A percentile compares a stretch with the other conserved stretches of the same genome.
phyloP scores from a whole-genome alignment of 352 stramenopile genomes.

The Aphanomyces astaci region DNA sequence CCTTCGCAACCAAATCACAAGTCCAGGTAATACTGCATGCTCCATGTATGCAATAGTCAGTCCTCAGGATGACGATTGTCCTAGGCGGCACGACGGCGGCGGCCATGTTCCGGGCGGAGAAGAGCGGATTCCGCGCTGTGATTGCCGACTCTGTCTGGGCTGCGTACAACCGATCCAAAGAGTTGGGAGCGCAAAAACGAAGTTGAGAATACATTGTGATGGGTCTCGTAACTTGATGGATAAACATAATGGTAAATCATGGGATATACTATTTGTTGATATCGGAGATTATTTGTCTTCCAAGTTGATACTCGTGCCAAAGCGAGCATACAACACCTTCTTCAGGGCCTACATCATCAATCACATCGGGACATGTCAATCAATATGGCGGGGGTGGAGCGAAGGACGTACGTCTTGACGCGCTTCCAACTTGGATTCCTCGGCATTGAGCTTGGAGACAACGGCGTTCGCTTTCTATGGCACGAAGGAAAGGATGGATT shows the following conservation, averaged over 20 bases:
- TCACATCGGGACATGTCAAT: too few relatives aligned
- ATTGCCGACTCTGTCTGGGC: constrained; percentile 94
- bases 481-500: not conserved
- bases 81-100: constrained; percentile 88
- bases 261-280: not conserved
- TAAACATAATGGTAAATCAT: too few relatives aligned
- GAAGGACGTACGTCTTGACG: constrained; percentile 61
- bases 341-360: constrained; percentile 84
- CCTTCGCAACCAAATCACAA: constrained; percentile 92
- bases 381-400: not conserved
- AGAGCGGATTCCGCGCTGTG: constrained; percentile 90
- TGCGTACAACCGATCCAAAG: constrained; percentile 89
- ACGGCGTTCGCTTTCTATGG: constrained; percentile 57
- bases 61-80: not conserved
- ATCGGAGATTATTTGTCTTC: constrained; percentile 86
- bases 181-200: constrained; percentile 77
- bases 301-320: constrained; percentile 95
- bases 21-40: too few relatives aligned
- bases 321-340: constrained; percentile 92
- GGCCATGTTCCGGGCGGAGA: constrained; percentile 93
- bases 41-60: too few relatives aligned
- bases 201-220: not conserved
- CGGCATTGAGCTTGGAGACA: constrained; percentile 72
- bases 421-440: constrained; percentile 83
- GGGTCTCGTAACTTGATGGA: not conserved